phyloP scores from a whole-genome alignment of 495 filamentous ascomycete species.

The Penicillium bialowiezense region DNA sequence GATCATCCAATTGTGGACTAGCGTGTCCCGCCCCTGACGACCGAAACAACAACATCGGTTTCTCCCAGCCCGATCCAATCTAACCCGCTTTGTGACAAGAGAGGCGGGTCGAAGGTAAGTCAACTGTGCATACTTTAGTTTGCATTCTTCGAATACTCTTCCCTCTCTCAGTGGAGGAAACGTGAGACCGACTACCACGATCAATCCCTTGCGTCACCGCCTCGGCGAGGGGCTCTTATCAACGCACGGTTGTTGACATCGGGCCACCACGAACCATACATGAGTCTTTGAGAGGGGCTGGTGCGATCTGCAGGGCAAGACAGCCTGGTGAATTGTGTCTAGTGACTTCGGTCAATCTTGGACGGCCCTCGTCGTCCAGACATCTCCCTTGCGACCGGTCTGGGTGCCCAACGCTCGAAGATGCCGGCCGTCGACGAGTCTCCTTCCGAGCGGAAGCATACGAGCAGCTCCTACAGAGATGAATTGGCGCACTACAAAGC shows the following conservation, averaged over 20 bases:
- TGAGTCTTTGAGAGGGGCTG: conserved; percentile 12
- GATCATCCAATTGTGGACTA: conserved; percentile 16
- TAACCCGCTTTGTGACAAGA: conserved; percentile 25
- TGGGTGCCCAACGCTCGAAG: conserved; percentile 35
- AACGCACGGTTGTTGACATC: conserved; percentile 26
- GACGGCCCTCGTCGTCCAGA: conserved; percentile 19
- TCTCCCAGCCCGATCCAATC: conserved; percentile 24
- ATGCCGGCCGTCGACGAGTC: conserved; percentile 60
- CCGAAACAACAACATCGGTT: conserved; percentile 26
- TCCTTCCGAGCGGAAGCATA: conserved; percentile 60
- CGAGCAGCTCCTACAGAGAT: conserved; percentile 59
- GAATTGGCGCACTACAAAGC: conserved; percentile 89
- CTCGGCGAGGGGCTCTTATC: conserved; percentile 38
- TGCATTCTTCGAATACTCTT: conserved; percentile 4
- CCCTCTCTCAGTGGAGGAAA: conserved; percentile 19
- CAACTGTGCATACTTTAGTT: conserved; percentile 5
- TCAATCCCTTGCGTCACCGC: conserved; percentile 40
- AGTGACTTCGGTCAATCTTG: conserved; percentile 9
- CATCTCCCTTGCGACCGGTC: conserved; percentile 21
- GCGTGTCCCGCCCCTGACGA: conserved; percentile 26
- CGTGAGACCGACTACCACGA: conserved; percentile 13
- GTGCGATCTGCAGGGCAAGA: conserved; percentile 6
- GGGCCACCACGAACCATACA: conserved; percentile 16
- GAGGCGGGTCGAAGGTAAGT: conserved; percentile 2
- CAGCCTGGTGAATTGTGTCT: conserved; percentile 4